Evolutionary conservation across 2,329 filamentous ascomycete species (phyloP).

Genomic region (Rasamsonia emersonii): DNA sequence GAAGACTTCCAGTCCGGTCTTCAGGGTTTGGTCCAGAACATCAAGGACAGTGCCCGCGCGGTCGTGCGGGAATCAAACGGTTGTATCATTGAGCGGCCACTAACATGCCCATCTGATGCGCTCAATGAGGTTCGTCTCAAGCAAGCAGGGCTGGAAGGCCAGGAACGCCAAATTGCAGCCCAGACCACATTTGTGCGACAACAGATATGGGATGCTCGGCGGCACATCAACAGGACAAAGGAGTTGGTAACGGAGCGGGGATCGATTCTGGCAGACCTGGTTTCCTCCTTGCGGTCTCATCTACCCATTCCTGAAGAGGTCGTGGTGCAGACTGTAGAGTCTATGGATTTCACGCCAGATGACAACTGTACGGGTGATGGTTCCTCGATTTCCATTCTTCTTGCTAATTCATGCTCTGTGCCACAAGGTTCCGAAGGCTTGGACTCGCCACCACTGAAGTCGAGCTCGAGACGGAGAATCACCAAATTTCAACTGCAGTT

Average conservation of each 20-base stretch:
- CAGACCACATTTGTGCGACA: constrained; percentile 28
- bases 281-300: constrained; percentile 16
- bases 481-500: constrained; percentile 24
- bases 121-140: constrained; percentile 25
- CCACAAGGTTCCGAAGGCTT: not conserved
- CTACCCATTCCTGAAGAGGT: constrained; percentile 17
- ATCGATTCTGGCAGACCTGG: constrained; percentile 18
- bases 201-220: constrained; percentile 30
- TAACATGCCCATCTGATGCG: constrained; percentile 13
- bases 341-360: not conserved
- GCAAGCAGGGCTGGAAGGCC: constrained; percentile 23
- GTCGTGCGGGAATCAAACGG: not conserved
- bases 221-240: constrained; percentile 21
- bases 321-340: not conserved
- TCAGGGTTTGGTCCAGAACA: constrained; percentile 22
- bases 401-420: no score
- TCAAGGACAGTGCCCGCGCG: constrained; percentile 12
- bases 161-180: constrained; percentile 22
- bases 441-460: not conserved
- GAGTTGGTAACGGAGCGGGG: constrained; percentile 18
- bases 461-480: constrained; percentile 26
- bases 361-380: not conserved
- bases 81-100: constrained; percentile 11
- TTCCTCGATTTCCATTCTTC: no score
- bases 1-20: constrained; percentile 27